Percentiles rank a stretch among this genome's conserved stretches.
phyloP scores from a whole-genome alignment of 2,329 filamentous ascomycete genomes.

The Aspergillus clavatus region DNA sequence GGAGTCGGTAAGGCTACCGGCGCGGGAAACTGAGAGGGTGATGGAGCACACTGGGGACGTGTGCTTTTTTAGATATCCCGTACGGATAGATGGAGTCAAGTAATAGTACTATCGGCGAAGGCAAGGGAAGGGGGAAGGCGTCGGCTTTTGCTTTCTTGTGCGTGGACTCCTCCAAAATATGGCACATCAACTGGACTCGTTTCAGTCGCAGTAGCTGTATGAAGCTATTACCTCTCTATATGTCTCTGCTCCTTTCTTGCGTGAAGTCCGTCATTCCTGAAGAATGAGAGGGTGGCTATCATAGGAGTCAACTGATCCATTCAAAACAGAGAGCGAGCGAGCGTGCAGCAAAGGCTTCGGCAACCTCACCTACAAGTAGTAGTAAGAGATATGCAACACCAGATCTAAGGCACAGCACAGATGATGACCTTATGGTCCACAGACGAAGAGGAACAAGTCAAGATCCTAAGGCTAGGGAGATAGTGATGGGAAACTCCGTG shows the following conservation, averaged over 20 bases:
- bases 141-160: not conserved
- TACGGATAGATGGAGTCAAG: no score
- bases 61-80: slow-evolving; percentile 4
- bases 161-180: no score
- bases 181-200: no score
- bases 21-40: slow-evolving; percentile 11
- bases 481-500: no score
- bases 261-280: not conserved
- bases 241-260: not conserved
- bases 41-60: slow-evolving; percentile 5
- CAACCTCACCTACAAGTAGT: not conserved
- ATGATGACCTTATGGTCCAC: not conserved
- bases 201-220: no score
- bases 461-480: not conserved
- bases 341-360: not conserved
- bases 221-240: no score
- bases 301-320: not conserved
- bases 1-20: slow-evolving; percentile 12
- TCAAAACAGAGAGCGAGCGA: not conserved
- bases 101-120: not conserved
- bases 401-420: not conserved
- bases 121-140: not conserved
- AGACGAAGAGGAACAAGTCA: not conserved
- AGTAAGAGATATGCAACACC: not conserved
- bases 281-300: not conserved